A percentile compares a stretch with the other conserved stretches of the same genome.
Conservation (phyloP, 495 filamentous ascomycete species). For the Podospora appendiculata region DNA sequence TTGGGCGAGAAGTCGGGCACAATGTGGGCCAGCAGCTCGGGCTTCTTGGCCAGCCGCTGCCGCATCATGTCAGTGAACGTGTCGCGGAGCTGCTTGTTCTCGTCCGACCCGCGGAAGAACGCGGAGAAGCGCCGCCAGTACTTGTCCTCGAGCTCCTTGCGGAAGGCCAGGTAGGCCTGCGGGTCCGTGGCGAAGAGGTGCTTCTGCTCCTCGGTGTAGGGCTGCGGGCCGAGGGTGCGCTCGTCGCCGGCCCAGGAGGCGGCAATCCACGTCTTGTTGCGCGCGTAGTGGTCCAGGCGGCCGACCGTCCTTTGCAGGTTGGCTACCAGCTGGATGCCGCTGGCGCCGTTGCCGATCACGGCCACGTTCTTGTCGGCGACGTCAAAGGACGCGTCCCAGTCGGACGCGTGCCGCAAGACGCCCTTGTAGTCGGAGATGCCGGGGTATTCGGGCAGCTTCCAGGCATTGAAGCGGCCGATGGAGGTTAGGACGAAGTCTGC, state of each 20-base stretch:
- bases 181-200: conserved; percentile 35
- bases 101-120: conserved; percentile 46
- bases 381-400: conserved; percentile 48
- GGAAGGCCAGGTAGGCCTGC: conserved; percentile 30
- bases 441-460: conserved; percentile 49
- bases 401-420: conserved; percentile 41
- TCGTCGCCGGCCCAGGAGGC: conserved; percentile 37
- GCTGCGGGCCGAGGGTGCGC: conserved; percentile 36
- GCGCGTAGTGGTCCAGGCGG: conserved; percentile 55
- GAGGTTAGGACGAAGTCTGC: conserved; percentile 48
- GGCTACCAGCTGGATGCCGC: conserved; percentile 51
- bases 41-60: conserved; percentile 43
- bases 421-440: conserved; percentile 51
- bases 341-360: conserved; percentile 54
- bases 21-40: conserved; percentile 46
- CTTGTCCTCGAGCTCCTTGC: conserved; percentile 45
- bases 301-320: conserved; percentile 45
- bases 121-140: conserved; percentile 50
- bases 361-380: conserved; percentile 38
- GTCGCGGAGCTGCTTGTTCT: conserved; percentile 40
- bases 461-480: conserved; percentile 47
- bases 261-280: conserved; percentile 64
- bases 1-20: conserved; percentile 59
- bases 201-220: conserved; percentile 41
- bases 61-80: conserved; percentile 47